Percentiles rank a stretch among this genome's conserved stretches.
Conservation (phyloP, 2,329 filamentous ascomycete genomes). For the Capronia epimyces region DNA sequence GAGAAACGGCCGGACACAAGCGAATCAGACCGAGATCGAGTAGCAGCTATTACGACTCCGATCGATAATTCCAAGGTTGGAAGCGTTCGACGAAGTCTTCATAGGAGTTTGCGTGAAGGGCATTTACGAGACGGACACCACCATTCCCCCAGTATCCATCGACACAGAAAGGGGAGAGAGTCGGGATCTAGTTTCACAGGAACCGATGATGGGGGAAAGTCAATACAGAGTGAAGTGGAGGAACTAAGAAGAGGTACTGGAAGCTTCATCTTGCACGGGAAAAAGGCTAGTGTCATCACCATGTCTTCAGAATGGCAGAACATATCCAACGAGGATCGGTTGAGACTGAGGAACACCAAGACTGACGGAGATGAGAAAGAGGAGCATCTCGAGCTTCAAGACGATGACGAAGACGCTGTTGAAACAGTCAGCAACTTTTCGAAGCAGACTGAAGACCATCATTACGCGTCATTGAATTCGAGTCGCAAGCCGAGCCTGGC, state of each 20-base stretch:
- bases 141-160: conserved; percentile 53
- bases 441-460: conserved; percentile 3
- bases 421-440: conserved; percentile 10
- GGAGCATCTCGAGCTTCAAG: background rate
- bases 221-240: conserved; percentile 50
- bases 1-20: conserved; percentile 39
- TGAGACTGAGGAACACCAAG: conserved; percentile 54
- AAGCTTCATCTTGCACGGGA: conserved; percentile 93
- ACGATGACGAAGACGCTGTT: conserved; percentile 9
- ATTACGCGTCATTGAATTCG: conserved; percentile 8
- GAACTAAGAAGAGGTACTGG: conserved; percentile 72
- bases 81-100: conserved; percentile 77
- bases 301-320: conserved; percentile 87
- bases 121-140: conserved; percentile 13
- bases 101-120: conserved; percentile 79
- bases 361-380: conserved; percentile 7
- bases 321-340: conserved; percentile 66
- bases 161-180: conserved; percentile 72
- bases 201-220: conserved; percentile 48
- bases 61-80: conserved; percentile 51
- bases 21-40: conserved; percentile 41
- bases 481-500: conserved; percentile 19
- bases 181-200: conserved; percentile 56
- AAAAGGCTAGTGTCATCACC: conserved; percentile 96
- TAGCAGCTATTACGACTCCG: conserved; percentile 37